Evolutionary conservation across 2,329 filamentous ascomycete species (phyloP).

Genomic region (Nemania bipapillata): DNA sequence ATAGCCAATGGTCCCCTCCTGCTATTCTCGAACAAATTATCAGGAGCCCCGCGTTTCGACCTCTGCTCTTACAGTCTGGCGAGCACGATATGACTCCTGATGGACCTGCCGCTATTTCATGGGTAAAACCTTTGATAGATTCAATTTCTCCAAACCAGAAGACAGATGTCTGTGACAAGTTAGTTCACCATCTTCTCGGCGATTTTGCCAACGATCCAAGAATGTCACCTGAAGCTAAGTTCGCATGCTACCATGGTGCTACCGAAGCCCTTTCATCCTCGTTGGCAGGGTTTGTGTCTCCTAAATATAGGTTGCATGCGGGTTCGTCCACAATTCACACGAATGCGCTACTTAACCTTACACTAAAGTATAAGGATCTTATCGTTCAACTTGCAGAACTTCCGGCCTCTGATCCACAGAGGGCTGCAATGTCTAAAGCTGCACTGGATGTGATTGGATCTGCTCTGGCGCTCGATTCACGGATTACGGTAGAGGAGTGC

Average conservation of each 20-base stretch:
- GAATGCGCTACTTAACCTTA: constrained; percentile 72
- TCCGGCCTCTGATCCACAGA: constrained; percentile 57
- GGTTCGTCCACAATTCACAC: constrained; percentile 70
- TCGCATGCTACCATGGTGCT: constrained; percentile 72
- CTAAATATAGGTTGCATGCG: constrained; percentile 57
- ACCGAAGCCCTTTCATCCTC: constrained; percentile 69
- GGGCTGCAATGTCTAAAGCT: constrained; percentile 64
- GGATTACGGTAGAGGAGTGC: constrained; percentile 75
- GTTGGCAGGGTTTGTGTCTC: constrained; percentile 65
- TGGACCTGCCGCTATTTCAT: constrained; percentile 75
- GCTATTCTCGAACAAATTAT: constrained; percentile 87
- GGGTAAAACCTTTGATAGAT: constrained; percentile 80
- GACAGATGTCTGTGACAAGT: constrained; percentile 80
- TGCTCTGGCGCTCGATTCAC: constrained; percentile 76
- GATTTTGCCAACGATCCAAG: constrained; percentile 66
- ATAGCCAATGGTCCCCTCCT: constrained; percentile 81
- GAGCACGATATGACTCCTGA: constrained; percentile 62
- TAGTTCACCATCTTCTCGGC: constrained; percentile 79
- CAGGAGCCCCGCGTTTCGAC: constrained; percentile 72
- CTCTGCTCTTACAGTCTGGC: constrained; percentile 70
- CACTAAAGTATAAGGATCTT: constrained; percentile 70
- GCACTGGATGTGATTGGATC: constrained; percentile 73
- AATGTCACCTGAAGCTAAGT: constrained; percentile 67
- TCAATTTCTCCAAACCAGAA: constrained; percentile 81
- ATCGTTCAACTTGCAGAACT: constrained; percentile 66